A percentile compares a stretch with the other conserved stretches of the same genome.
These are phyloP conservation scores for Tricladium varicosporioides DNA, from an alignment of 2,329 filamentous ascomycete species.

Conservation along the genomic window DNA sequence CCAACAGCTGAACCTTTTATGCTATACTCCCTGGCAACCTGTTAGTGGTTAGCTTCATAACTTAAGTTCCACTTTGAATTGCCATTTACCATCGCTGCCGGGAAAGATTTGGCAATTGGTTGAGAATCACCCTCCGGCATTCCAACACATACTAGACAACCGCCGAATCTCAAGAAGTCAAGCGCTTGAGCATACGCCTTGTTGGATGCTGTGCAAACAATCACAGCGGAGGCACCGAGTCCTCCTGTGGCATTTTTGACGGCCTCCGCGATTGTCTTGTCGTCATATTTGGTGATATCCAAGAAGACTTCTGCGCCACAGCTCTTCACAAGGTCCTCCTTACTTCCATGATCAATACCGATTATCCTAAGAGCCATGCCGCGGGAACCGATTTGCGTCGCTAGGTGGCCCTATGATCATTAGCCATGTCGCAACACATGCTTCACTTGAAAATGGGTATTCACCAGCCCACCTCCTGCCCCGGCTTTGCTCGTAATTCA, in stretches of 20 bases:
- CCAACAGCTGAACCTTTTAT: slow-evolving; percentile 51
- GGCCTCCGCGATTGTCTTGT: slow-evolving; percentile 49
- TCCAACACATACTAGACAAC: slow-evolving; percentile 51
- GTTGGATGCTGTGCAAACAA: slow-evolving; percentile 54
- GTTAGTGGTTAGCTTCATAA: background rate
- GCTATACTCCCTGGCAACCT: slow-evolving; percentile 40
- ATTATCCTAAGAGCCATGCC: slow-evolving; percentile 64
- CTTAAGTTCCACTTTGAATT: background rate
- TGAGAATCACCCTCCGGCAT: slow-evolving; percentile 45
- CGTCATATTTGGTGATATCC: slow-evolving; percentile 53
- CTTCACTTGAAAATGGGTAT: slow-evolving; percentile 1
- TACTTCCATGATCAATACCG: slow-evolving; percentile 62
- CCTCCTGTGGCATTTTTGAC: slow-evolving; percentile 56
- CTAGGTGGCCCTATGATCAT: slow-evolving; percentile 51
- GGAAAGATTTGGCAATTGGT: slow-evolving; percentile 45
- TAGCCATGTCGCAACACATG: slow-evolving; percentile 11
- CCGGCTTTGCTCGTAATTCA: slow-evolving; percentile 38
- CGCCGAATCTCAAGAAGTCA: slow-evolving; percentile 46
- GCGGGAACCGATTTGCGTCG: slow-evolving; percentile 56
- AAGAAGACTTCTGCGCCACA: slow-evolving; percentile 67
- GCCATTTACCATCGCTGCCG: slow-evolving; percentile 34
- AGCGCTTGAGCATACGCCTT: slow-evolving; percentile 49
- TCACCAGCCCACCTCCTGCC: slow-evolving; percentile 57
- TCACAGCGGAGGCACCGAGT: slow-evolving; percentile 55
- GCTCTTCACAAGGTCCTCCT: slow-evolving; percentile 54